A percentile compares a stretch with the other conserved stretches of the same genome.
Evolutionary conservation across 2,329 filamentous ascomycete species (phyloP).

Genomic region (Chaetomiaceae sp.): DNA sequence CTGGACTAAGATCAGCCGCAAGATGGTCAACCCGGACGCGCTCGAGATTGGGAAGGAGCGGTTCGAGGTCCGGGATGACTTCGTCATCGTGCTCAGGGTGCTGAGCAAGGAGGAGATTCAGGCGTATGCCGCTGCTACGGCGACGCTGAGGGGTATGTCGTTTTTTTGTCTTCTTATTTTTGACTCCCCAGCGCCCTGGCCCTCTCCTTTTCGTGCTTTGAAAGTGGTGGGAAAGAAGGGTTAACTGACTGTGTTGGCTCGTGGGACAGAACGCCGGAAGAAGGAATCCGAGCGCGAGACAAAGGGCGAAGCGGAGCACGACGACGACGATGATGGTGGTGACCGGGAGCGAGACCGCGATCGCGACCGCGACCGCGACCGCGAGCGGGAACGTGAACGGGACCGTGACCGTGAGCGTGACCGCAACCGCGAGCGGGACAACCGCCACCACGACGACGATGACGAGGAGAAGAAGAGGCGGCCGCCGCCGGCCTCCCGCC

Average conservation of each 20-base stretch:
- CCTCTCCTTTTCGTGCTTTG: constrained; percentile 3
- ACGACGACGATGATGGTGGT: constrained; percentile 28
- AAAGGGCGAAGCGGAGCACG: constrained; percentile 24
- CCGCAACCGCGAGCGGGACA: constrained; percentile 28
- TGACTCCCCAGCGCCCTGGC: constrained; percentile 11
- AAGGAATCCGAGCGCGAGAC: constrained; percentile 35
- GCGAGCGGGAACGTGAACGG: constrained; percentile 22
- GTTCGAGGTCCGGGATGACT: constrained; percentile 86
- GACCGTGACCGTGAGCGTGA: constrained; percentile 28
- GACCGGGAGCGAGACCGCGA: constrained; percentile 25
- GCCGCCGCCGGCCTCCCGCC: constrained; percentile 27
- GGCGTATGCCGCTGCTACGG: constrained; percentile 74
- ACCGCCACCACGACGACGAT: no score
- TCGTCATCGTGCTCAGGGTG: constrained; percentile 86
- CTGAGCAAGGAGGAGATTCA: constrained; percentile 86
- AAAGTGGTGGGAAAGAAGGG: constrained; percentile 1
- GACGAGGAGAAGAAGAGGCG: constrained; percentile 25
- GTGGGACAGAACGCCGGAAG: constrained; percentile 32
- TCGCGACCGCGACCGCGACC: no score
- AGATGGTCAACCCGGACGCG: constrained; percentile 83
- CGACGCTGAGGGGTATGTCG: constrained; percentile 71
- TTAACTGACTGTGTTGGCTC: not conserved
- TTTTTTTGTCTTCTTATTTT: no score
- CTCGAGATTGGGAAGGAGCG: constrained; percentile 81
- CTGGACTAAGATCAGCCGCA: constrained; percentile 89